Percentiles rank a stretch among this genome's conserved stretches.
Conservation (phyloP, 2,329 filamentous ascomycete species). For the Epichloe sibirici region DNA sequence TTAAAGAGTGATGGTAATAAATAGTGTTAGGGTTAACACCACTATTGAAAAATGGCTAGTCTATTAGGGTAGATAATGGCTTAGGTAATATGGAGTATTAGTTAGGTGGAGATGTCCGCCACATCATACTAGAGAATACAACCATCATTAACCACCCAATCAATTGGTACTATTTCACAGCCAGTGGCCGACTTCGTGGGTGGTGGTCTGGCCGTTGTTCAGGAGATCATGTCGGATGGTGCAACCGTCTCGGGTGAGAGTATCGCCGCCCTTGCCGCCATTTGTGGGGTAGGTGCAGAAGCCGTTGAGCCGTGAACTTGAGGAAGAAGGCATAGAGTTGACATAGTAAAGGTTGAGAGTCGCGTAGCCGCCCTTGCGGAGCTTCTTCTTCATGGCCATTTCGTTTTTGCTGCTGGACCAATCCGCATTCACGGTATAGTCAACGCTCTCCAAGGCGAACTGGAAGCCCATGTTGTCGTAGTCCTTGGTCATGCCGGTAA, state of each 20-base stretch:
- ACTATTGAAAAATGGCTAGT: too few species aligned
- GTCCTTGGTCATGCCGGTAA: not conserved
- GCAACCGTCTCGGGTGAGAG: slow-evolving; percentile 9
- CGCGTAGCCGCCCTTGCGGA: slow-evolving; percentile 24
- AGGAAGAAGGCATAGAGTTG: slow-evolving; percentile 8
- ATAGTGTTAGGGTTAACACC: too few species aligned
- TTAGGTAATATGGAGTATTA: too few species aligned
- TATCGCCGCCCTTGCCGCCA: slow-evolving; percentile 11
- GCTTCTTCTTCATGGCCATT: slow-evolving; percentile 5
- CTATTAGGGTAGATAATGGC: too few species aligned
- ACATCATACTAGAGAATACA: too few species aligned
- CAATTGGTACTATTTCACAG: too few species aligned
- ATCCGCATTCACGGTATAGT: not conserved
- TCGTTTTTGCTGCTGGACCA: not conserved
- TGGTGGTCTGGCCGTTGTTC: slow-evolving; percentile 10
- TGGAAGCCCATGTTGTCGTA: not conserved
- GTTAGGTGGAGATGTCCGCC: too few species aligned
- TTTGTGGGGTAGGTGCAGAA: not conserved
- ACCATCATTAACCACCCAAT: too few species aligned
- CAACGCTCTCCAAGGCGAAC: not conserved
- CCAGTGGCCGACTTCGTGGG: slow-evolving; percentile 33
- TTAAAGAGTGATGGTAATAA: too few species aligned
- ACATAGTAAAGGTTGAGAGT: slow-evolving; percentile 32
- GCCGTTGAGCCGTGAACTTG: not conserved
- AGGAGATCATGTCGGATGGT: slow-evolving; percentile 8